Evolutionary conservation across 345 rosid species (phyloP).

Genomic region (Microthlaspi erraticum): DNA sequence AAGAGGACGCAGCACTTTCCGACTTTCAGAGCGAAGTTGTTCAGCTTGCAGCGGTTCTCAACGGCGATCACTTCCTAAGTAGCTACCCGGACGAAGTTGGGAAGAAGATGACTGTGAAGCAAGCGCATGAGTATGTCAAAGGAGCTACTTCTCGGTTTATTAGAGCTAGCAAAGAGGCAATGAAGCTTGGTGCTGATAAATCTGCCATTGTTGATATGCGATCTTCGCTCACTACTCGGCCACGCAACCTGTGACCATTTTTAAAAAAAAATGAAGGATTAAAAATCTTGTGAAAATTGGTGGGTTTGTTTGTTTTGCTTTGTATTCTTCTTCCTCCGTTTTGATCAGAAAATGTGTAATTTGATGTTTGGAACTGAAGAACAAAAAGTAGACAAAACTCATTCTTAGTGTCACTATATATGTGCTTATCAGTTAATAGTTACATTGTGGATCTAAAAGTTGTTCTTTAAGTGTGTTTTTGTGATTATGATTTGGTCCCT

Average conservation of each 20-base stretch:
- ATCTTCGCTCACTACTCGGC: conserved; percentile 82
- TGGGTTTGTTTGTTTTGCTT: conserved; percentile 22
- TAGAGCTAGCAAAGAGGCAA: conserved; percentile 90
- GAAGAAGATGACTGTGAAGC: conserved; percentile 82
- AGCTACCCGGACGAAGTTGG: conserved; percentile 79
- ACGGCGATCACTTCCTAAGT: conserved; percentile 87
- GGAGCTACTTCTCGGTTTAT: conserved; percentile 79
- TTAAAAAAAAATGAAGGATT: neutral
- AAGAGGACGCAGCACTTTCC: conserved; percentile 63
- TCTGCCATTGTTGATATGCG: conserved; percentile 96
- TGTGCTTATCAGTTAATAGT: neutral
- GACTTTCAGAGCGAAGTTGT: conserved; percentile 91
- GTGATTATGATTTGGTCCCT: neutral
- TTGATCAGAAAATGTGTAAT: conserved; percentile 18
- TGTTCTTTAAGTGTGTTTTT: neutral
- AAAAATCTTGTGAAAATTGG: neutral
- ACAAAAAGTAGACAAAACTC: conserved; percentile 15
- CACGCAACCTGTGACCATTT: conserved; percentile 41
- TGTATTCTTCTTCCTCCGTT: conserved; percentile 24
- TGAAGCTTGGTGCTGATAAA: conserved; percentile 81
- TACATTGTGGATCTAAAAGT: neutral
- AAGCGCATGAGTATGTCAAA: conserved; percentile 75
- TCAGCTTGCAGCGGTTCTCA: conserved; percentile 92
- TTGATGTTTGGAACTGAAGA: conserved; percentile 18
- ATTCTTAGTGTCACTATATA: conserved; percentile 10